Base-by-base conservation (phyloP, 73 alveolate species). In the Halteria grandinella region DNA sequence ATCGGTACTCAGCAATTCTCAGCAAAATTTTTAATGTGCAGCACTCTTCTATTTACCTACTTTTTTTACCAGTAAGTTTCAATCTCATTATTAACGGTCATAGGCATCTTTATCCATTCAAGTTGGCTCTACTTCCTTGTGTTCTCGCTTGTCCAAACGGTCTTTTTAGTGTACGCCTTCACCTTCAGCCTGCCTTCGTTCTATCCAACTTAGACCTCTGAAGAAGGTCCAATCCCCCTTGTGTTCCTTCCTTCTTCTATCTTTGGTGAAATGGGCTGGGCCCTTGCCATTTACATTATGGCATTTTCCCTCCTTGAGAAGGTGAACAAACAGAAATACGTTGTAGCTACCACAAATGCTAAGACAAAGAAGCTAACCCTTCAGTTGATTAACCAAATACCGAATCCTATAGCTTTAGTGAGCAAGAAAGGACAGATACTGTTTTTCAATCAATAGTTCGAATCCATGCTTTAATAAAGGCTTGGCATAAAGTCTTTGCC, bases 381-480 rank as follows among this genome's bases (percentile, higher is more conserved):
- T 8, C 17, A 45, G n/a, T 11, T 70, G 18, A 28, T 70, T 23
- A 70, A 70, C 32, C n/a, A 47, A 15, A 7, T 15, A 2, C 58
- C 83, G 1, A 0, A 31, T 49, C 83, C 83, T 3, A 49, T 32
- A 2, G 70, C 24, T 0, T 29, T 70, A 0, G 71, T 70, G 17
- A 5, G 29, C n/a, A 23, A 14, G 37, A 55, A 70, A 29, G 83
- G 83, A 23, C 14, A 15, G 14, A 70, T 70, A 1, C 55, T 44
- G 44, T 48, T 70, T 31, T 70, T 55, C 43, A 70, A 70, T 27
- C 32, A 70, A 44, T 7, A 49, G 7, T 70, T 70, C 37, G 83
- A 70, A 41, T 8, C 25, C 1, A 70, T 70, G 83, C 72, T 70
- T 1, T 4, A 7, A 14, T 2, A 29, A 0, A 11, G 70, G 20